Evolutionary conservation across 169 alveolate species (phyloP).

Genomic region (Plasmodium vinckei): DNA sequence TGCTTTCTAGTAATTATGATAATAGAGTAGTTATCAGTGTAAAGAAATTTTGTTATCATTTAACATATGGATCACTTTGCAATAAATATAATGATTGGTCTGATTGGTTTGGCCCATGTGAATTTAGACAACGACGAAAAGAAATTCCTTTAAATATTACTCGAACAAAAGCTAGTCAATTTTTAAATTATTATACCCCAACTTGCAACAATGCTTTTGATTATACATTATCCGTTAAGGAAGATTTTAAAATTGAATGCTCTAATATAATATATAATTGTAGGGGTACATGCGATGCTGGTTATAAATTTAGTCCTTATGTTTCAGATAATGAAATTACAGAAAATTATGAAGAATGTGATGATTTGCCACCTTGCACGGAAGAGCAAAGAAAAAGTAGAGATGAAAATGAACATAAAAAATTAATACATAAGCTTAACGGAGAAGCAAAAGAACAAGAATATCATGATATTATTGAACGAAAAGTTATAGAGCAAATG

Average conservation of each 20-base stretch:
- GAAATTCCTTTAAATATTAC: slow-evolving; percentile 32
- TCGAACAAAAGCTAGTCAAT: not conserved
- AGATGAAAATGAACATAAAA: not conserved
- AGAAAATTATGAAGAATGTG: slow-evolving; percentile 32
- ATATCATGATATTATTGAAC: not conserved
- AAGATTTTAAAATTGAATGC: slow-evolving; percentile 35
- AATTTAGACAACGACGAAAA: slow-evolving; percentile 54
- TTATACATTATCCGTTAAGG: slow-evolving; percentile 16
- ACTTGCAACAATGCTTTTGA: slow-evolving; percentile 41
- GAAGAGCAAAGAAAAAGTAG: slow-evolving; percentile 19
- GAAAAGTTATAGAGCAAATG: slow-evolving; percentile 6
- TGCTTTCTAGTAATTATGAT: slow-evolving; percentile 1
- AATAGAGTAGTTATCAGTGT: slow-evolving; percentile 1
- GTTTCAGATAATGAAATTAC: slow-evolving; percentile 2
- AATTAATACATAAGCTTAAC: not conserved
- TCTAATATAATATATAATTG: slow-evolving; percentile 21
- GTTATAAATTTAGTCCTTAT: slow-evolving; percentile 40
- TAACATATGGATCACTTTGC: slow-evolving; percentile 48
- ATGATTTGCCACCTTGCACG: slow-evolving; percentile 41
- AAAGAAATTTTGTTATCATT: slow-evolving; percentile 46
- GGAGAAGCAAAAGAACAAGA: not conserved
- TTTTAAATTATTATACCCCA: slow-evolving; percentile 9
- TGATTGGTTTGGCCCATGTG: slow-evolving; percentile 71
- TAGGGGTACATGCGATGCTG: slow-evolving; percentile 60
- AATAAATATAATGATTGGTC: slow-evolving; percentile 54